Percentiles rank a stretch among this genome's conserved stretches.
Evolutionary conservation across 176 grass and related monocot species (phyloP).

Genomic region (Cocos nucifera): DNA sequence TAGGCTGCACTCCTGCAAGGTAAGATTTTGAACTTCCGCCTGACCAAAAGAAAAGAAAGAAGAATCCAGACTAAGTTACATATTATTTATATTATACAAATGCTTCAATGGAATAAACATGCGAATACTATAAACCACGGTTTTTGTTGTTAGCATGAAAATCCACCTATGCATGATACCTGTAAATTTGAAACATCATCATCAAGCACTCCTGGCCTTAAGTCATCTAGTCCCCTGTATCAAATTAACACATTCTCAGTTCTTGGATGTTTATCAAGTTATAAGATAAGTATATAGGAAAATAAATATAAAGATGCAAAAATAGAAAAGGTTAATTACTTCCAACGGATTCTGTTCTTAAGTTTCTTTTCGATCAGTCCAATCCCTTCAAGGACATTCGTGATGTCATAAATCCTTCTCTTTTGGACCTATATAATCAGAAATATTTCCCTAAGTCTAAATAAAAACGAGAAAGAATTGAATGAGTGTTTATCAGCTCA

Average conservation of each 20-base stretch:
- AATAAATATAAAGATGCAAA: constrained; percentile 1
- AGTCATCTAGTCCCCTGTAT: constrained; percentile 47
- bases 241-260: no score
- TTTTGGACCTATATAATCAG: constrained; percentile 61
- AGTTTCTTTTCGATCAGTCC: constrained; percentile 90
- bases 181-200: constrained; percentile 53
- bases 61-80: background rate
- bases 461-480: background rate
- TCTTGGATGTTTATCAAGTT: constrained; percentile 17
- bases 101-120: background rate
- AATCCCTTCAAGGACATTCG: constrained; percentile 97
- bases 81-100: no score
- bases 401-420: constrained; percentile 94
- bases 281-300: constrained; percentile 23
- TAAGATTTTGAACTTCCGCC: constrained; percentile 63
- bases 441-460: constrained; percentile 3
- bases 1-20: constrained; percentile 51
- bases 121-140: background rate
- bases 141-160: background rate
- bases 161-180: constrained; percentile 28
- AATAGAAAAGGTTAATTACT: constrained; percentile 37
- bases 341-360: constrained; percentile 77
- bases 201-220: constrained; percentile 34
- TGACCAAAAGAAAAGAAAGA: constrained; percentile 30
- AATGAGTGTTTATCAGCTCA: constrained; percentile 24